Evolutionary conservation across 148 eudicot genomes (phyloP).

Genomic region (Linanthus parryae): DNA sequence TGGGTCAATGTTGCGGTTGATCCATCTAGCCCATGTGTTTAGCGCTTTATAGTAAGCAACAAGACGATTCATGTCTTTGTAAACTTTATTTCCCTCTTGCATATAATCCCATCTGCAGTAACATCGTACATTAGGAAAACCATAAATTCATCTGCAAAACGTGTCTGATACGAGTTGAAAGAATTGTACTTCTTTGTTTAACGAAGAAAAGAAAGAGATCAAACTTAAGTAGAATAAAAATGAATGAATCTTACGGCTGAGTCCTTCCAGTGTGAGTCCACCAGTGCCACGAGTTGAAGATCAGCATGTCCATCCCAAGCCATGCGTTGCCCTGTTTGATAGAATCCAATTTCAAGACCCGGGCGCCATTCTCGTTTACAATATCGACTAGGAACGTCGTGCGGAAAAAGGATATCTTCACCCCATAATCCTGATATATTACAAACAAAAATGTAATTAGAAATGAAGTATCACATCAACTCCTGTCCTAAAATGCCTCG

Average conservation of each 20-base stretch:
- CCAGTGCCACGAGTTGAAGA: slow-evolving; percentile 29
- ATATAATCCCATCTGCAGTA: slow-evolving; percentile 75
- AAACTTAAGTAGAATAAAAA: neutral
- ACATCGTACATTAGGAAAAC: too few relatives aligned
- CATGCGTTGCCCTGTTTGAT: slow-evolving; percentile 14
- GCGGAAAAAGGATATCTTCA: slow-evolving; percentile 11
- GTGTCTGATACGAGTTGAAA: too few relatives aligned
- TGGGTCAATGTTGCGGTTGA: slow-evolving; percentile 53
- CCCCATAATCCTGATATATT: slow-evolving; percentile 15
- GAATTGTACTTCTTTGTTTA: too few relatives aligned
- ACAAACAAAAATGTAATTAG: neutral
- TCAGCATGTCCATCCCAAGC: slow-evolving; percentile 23
- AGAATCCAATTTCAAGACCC: slow-evolving; percentile 21
- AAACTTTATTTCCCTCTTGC: slow-evolving; percentile 49
- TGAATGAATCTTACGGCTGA: slow-evolving; percentile 16
- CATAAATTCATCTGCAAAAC: too few relatives aligned
- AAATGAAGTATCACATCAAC: too few relatives aligned
- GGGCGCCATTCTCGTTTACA: slow-evolving; percentile 10
- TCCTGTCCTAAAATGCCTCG: too few relatives aligned
- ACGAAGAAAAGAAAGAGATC: too few relatives aligned
- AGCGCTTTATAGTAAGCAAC: slow-evolving; percentile 74
- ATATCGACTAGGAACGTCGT: slow-evolving; percentile 15
- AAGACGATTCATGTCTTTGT: slow-evolving; percentile 72
- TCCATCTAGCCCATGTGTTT: slow-evolving; percentile 89
- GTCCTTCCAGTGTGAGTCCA: slow-evolving; percentile 23